These are phyloP conservation scores for Rhamnella rubrinervis DNA, from an alignment of 331 rosid species.

Conservation along the genomic window DNA sequence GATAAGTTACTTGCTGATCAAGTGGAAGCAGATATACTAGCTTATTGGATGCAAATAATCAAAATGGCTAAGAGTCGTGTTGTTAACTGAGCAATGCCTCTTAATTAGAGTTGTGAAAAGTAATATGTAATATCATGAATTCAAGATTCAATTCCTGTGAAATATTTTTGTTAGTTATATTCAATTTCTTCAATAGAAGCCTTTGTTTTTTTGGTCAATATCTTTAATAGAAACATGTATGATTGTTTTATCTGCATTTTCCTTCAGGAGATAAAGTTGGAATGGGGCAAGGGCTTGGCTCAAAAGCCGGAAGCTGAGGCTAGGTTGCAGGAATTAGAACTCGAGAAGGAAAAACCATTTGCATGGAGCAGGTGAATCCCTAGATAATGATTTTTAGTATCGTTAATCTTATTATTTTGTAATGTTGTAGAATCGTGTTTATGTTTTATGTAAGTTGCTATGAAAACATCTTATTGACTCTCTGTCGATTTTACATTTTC, in stretches of 20 bases:
- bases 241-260: conserved; percentile 3
- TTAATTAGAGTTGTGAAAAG: too few relatives aligned
- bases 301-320: conserved; percentile 92
- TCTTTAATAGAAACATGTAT: background rate
- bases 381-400: background rate
- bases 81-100: too few relatives aligned
- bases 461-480: background rate
- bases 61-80: too few relatives aligned
- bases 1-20: too few relatives aligned
- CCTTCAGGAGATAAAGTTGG: conserved; percentile 68
- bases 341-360: conserved; percentile 89
- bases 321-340: conserved; percentile 69
- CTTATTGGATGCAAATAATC: too few relatives aligned
- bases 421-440: background rate
- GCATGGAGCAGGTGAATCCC: conserved; percentile 65
- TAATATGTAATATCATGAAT: background rate
- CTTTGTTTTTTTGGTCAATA: too few relatives aligned
- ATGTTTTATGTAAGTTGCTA: background rate
- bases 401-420: background rate
- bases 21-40: too few relatives aligned
- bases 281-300: conserved; percentile 98
- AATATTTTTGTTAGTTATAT: background rate
- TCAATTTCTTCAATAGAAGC: background rate
- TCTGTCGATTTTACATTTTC: conserved; percentile 13
- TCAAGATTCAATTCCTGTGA: background rate